phyloP scores from a whole-genome alignment of 2,329 filamentous ascomycete genomes.

The Seiridium cupressi region DNA sequence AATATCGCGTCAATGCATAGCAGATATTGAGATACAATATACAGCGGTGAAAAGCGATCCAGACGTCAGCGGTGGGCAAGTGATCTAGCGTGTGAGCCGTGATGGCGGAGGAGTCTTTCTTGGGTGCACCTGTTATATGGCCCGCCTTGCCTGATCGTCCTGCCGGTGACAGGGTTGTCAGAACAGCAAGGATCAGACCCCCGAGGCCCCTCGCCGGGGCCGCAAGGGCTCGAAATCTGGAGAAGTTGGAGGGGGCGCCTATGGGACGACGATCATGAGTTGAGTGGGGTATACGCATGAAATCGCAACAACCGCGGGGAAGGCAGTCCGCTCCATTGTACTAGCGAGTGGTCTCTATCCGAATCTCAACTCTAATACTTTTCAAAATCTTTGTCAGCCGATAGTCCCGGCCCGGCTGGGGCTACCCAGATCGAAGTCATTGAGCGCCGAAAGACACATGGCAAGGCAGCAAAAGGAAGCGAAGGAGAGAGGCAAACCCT shows the following conservation, averaged over 20 bases:
- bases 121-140: slow-evolving; percentile 12
- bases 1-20: slow-evolving; percentile 38
- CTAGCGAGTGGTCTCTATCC: background rate
- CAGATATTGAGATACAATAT: slow-evolving; percentile 41
- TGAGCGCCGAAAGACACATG: too few relatives aligned
- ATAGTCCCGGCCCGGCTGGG: too few relatives aligned
- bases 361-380: too few relatives aligned
- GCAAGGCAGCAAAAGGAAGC: too few relatives aligned
- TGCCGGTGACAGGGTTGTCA: background rate
- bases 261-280: background rate
- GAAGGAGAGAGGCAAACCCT: too few relatives aligned
- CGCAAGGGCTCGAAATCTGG: slow-evolving; percentile 3
- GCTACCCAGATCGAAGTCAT: too few relatives aligned
- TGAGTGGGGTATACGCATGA: slow-evolving; percentile 3
- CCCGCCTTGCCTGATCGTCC: slow-evolving; percentile 6
- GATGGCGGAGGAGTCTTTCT: slow-evolving; percentile 6
- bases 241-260: slow-evolving; percentile 5
- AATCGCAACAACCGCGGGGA: background rate
- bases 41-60: slow-evolving; percentile 33
- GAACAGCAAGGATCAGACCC: background rate
- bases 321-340: background rate
- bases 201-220: background rate
- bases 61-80: slow-evolving; percentile 14
- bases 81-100: slow-evolving; percentile 8
- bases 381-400: too few relatives aligned